These are phyloP conservation scores for Mycocentrospora acerina DNA, from an alignment of 2,329 filamentous ascomycete genomes.

Conservation along the genomic window DNA sequence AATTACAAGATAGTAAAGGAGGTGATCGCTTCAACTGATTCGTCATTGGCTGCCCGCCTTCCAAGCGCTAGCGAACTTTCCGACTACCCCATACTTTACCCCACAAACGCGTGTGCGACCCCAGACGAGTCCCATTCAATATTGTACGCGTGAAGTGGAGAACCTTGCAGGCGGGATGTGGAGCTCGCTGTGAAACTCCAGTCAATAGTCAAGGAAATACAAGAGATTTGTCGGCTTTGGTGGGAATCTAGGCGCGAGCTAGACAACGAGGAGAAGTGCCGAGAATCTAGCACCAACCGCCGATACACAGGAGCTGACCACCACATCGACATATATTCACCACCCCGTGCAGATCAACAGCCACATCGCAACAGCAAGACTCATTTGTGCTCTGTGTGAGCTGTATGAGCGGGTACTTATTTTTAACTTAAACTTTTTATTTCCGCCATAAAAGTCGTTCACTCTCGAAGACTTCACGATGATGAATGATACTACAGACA, in stretches of 20 bases:
- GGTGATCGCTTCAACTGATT: no score
- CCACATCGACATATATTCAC: slow-evolving; percentile 3
- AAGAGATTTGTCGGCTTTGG: slow-evolving; percentile 4
- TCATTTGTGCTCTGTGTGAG: slow-evolving; percentile 8
- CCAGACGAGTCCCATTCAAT: background rate
- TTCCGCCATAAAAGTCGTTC: no score
- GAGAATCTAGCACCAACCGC: background rate
- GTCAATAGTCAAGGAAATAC: background rate
- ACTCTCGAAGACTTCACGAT: background rate
- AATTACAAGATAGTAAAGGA: no score
- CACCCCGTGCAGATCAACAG: slow-evolving; percentile 1
- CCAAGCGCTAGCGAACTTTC: slow-evolving; percentile 12
- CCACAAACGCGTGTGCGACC: background rate
- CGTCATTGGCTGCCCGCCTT: no score
- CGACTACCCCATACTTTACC: slow-evolving; percentile 4
- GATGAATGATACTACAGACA: slow-evolving; percentile 9
- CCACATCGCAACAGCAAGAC: slow-evolving; percentile 1
- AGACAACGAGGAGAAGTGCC: slow-evolving; percentile 1
- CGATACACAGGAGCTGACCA: slow-evolving; percentile 1
- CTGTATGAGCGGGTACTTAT: slow-evolving; percentile 12
- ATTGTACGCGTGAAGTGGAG: background rate
- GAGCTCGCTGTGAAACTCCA: slow-evolving; percentile 1
- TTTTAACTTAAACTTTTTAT: background rate
- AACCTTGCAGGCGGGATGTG: slow-evolving; percentile 3
- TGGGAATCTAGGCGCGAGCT: slow-evolving; percentile 3